Evolutionary conservation across 305 asterid species (phyloP).

Genomic region (Fraxinus velutina): DNA sequence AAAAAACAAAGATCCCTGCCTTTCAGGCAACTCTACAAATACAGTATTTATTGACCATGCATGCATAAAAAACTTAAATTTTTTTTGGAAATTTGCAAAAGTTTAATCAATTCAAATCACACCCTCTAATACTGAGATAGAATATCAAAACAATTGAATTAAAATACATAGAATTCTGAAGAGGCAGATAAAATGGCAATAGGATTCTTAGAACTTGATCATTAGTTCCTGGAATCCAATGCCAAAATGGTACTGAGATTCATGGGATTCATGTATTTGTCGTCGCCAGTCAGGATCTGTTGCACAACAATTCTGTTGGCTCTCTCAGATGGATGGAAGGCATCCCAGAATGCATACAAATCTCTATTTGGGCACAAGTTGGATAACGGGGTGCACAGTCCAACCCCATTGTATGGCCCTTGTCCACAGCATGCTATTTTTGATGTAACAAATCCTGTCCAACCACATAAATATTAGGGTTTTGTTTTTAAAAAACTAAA

Average conservation of each 20-base stretch:
- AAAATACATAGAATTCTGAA: conserved; percentile 1
- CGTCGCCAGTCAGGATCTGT: conserved; percentile 49
- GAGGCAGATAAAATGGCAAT: neutral
- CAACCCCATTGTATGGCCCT: conserved; percentile 70
- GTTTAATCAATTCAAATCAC: neutral
- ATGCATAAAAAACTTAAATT: neutral
- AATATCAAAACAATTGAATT: conserved; percentile 14
- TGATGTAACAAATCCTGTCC: conserved; percentile 62
- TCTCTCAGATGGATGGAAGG: conserved; percentile 67
- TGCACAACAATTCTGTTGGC: conserved; percentile 64
- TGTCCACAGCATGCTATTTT: conserved; percentile 78
- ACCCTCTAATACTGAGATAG: conserved; percentile 1
- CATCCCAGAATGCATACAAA: conserved; percentile 64
- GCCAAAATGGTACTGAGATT: conserved; percentile 59
- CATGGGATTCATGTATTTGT: conserved; percentile 57
- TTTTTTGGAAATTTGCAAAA: neutral
- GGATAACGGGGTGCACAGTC: conserved; percentile 60
- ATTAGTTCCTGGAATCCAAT: conserved; percentile 44
- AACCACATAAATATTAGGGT: neutral
- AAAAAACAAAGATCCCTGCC: neutral
- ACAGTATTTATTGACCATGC: neutral
- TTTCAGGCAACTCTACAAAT: neutral
- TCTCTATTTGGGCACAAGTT: conserved; percentile 65
- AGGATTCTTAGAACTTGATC: neutral
- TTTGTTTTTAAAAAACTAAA: neutral